These are phyloP conservation scores for Chalaropsis ovoidea DNA, from an alignment of 2,329 filamentous ascomycete genomes.

Conservation along the genomic window DNA sequence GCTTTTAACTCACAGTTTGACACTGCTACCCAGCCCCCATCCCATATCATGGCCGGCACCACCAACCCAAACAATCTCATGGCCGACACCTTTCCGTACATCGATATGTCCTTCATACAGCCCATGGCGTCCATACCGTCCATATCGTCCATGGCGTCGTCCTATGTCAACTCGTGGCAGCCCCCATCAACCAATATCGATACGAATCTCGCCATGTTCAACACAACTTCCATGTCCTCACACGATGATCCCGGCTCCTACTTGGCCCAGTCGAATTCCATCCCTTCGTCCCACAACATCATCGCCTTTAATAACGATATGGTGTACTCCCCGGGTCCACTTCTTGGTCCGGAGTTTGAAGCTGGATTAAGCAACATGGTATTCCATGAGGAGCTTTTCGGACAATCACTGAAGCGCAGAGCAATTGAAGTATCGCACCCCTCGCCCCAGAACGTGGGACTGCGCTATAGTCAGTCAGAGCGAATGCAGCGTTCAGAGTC, in stretches of 20 bases:
- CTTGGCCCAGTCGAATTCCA: not conserved
- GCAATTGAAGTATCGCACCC: not conserved
- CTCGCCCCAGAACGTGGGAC: not conserved
- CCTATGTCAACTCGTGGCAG: not conserved
- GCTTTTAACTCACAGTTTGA: not conserved
- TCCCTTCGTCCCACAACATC: not conserved
- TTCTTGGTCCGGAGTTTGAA: not conserved
- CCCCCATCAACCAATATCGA: not conserved
- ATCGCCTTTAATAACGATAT: not conserved
- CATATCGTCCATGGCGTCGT: not conserved
- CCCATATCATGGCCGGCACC: not conserved
- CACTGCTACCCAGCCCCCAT: not conserved
- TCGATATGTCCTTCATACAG: not conserved
- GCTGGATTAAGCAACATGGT: no score
- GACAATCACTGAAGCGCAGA: not conserved
- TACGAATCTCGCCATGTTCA: not conserved
- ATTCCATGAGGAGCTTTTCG: not conserved
- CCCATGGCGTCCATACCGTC: not conserved
- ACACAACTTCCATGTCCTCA: not conserved
- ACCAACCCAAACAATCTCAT: not conserved
- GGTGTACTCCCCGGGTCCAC: not conserved
- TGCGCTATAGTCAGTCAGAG: not conserved
- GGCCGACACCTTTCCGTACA: not conserved
- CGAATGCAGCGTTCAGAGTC: conserved; percentile 8
- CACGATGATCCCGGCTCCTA: not conserved